A percentile compares a stretch with the other conserved stretches of the same genome.
These are phyloP conservation scores for Hymenoscyphus salicellus DNA, from an alignment of 2,329 filamentous ascomycete genomes.

Conservation along the genomic window DNA sequence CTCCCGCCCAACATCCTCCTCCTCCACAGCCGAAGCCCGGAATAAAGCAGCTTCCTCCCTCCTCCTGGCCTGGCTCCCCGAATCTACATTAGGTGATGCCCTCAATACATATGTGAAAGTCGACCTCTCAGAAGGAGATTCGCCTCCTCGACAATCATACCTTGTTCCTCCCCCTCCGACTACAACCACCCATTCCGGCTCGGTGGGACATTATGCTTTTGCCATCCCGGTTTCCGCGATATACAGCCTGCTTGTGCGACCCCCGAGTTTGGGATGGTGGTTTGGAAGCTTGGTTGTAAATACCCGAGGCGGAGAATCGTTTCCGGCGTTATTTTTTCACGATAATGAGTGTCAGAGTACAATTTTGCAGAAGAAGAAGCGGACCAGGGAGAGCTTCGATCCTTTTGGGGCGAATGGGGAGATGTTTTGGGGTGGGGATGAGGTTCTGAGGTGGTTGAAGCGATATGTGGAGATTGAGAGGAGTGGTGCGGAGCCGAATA, in stretches of 20 bases:
- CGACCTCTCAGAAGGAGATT: slow-evolving; percentile 77
- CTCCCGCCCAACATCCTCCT: slow-evolving; percentile 31
- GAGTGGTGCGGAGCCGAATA: slow-evolving; percentile 80
- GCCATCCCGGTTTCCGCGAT: slow-evolving; percentile 86
- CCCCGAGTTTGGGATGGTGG: slow-evolving; percentile 96
- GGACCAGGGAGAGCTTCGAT: slow-evolving; percentile 80
- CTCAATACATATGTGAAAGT: slow-evolving; percentile 93
- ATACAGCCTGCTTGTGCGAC: slow-evolving; percentile 84
- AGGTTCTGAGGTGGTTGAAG: slow-evolving; percentile 86
- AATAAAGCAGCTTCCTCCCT: slow-evolving; percentile 65
- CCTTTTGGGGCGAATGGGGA: slow-evolving; percentile 81
- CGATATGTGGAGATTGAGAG: slow-evolving; percentile 80
- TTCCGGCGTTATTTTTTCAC: slow-evolving; percentile 95
- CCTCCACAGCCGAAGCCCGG: slow-evolving; percentile 44
- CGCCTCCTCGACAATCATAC: slow-evolving; percentile 79
- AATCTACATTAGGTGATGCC: slow-evolving; percentile 80
- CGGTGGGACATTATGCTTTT: slow-evolving; percentile 81
- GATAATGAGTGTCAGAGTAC: slow-evolving; percentile 96
- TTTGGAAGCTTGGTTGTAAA: slow-evolving; percentile 95
- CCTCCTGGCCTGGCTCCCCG: slow-evolving; percentile 89
- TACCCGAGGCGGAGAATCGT: slow-evolving; percentile 82
- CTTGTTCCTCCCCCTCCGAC: slow-evolving; percentile 90
- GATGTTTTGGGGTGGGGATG: slow-evolving; percentile 97
- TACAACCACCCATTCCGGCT: slow-evolving; percentile 69
- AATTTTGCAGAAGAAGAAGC: slow-evolving; percentile 86